Evolutionary conservation across 106 monocot genomes (phyloP), one percentile per base, ranked within the genome.

Genomic region (Dendrobium huoshanense): DNA sequence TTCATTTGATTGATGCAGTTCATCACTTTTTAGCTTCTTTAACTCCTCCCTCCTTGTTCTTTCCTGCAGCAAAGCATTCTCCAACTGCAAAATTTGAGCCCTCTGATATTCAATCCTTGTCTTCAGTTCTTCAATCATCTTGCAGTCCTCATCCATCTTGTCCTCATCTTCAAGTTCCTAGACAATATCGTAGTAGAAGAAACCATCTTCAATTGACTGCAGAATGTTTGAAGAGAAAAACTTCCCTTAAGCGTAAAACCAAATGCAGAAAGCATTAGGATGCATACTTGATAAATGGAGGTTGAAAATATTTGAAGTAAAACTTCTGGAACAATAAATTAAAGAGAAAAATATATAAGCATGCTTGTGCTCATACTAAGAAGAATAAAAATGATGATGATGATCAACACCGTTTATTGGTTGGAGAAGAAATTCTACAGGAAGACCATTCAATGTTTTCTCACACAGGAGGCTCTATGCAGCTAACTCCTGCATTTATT

Each of bases 81-180:
- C 98, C 85, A 98, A 67, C 79, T 93, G 89, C 43, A 82, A 48
- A 84, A 94, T 88, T 48, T 90, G 94, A 82, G 78, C 67, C 79
- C 82, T 89, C 87, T 95, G 98, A 55, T 85, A 51, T 41, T 92
- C 92, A 43, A 73, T 82, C 56, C 55, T 87, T 79, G 85, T 78
- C 20, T 81, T 58, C 68, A 98, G 88, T 59, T 98, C 92, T 85
- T 95, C 98, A 79, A 98, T 95, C 41, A 87, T 77, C 76, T 91
- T 95, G 85, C 80, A 88, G 77, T 98, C 98, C 82, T 98, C 98
- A 77, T 98, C 95, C 95, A 95, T 92, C 88, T 95, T 98, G 81
- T 92, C 92, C 29, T 91, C 89, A 54, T 95, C 95, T 87, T 92
- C 95, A 79, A 87, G 87, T 89, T 95, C 95, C 95, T 95, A 87